Base-by-base conservation (phyloP, 768 basidiomycete genomes). In the Lentinus brumalis region DNA sequence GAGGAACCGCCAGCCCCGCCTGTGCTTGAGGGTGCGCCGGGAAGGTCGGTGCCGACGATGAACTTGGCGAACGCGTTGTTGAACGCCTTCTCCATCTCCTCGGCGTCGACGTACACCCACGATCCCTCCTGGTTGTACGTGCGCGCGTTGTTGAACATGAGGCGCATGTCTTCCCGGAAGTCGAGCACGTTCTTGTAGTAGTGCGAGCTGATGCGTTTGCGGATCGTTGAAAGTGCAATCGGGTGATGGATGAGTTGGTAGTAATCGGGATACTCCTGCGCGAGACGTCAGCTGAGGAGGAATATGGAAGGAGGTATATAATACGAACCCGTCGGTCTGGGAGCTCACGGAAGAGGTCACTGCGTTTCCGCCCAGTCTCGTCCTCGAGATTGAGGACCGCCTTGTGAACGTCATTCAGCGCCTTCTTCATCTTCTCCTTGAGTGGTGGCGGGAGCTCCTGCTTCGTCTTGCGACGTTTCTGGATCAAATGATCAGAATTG, bases 101-200 rank as follows among this genome's bases (percentile, higher is more conserved):
- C 91, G 8, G 96, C 95, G 62, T 96, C 94, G 61, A 91, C 81
- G 74, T 95, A 96, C 40, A 97, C 94, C 91, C 92, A 94, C 0
- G 94, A 96, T 1, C 91, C 94, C 74, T 96, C 94, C 73, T 91
- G 88, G 73, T 98, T 98, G 80, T 94, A 98, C 46, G 86, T 91
- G 67, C 91, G 83, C 5, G 96, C 96, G 69, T 98, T 98, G 73
- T 86, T 83, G 75, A 96, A 98, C 90, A 99, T 95, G 57, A 94
- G 82, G 66, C 83, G 83, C 86, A 89, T 94, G 73, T 96, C 94
- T 49, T 86, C 84, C 59, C 83, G 79, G 77, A 87, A 94, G 58
- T 83, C 78, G 38, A 82, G 76, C 39, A 95, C 84, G 41, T 75
- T 85, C 79, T 92, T 93, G 79, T 94, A 94, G 57, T 83, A 79